Evolutionary conservation across 306 rosid genomes (phyloP), one percentile per base, ranked within the genome.

Genomic region (Coriaria nepalensis): DNA sequence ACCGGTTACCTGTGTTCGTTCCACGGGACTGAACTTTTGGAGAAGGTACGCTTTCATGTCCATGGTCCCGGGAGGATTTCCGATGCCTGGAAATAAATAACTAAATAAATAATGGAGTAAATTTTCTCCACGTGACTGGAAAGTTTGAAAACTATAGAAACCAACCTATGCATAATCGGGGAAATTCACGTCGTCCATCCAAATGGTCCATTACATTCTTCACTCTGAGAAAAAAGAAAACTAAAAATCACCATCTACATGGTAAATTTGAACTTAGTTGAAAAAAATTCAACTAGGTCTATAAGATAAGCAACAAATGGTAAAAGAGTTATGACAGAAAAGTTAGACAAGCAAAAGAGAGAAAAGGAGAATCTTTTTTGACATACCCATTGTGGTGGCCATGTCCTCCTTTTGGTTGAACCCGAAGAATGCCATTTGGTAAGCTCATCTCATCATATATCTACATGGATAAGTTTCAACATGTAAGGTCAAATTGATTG

Each of bases 371-470:
- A 43, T 43, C 56, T 64, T 44, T 64, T 20, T 39, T 43, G 55
- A 59, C 67, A 68, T 74, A 90, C 97, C 97, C 97, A 37, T 81
- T 90, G 74, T 90, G 97, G 73, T 84, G 74, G 32, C 97, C 97
- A 68, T 90, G 97, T 57, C 97, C 95, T 14, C 74, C 97, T 70
- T 77, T 84, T 50, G 72, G 95, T 61, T 77, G 82, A 57, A 90
- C 68, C 79, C 90, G 74, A 54, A 90, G 55, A 74, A 84, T 68
- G 56, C 97, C 97, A 67, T 81, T 90, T 50, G 97, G 95, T 67
- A 90, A 81, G 71, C 80, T 90, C 92, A 83, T 81, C 61, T 90
- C 97, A 77, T 90, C 97, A 64, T 77, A 84, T 46, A 69, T 75
- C 97, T 90, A 63, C 29, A 62, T 9, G 8, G 43, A 47, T 57